phyloP scores from a whole-genome alignment of 495 filamentous ascomycete species.

The Letharia columbiana region DNA sequence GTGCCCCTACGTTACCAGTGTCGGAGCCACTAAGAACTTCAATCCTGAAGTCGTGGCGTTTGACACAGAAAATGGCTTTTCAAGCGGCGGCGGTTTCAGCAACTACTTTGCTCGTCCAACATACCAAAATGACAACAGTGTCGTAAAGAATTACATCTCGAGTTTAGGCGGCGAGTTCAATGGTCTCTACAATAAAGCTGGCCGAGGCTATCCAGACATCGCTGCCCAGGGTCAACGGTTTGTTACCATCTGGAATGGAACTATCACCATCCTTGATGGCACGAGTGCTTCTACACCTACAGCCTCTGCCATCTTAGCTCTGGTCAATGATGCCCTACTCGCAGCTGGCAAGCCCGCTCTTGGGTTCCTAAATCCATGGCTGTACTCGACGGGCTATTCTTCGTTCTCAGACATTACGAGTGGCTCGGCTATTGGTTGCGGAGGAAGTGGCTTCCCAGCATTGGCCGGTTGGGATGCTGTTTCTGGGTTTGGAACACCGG shows the following conservation, averaged over 20 bases:
- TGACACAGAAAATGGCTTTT: slow-evolving; percentile 32
- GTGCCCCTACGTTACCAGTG: slow-evolving; percentile 66
- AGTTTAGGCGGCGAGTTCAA: slow-evolving; percentile 38
- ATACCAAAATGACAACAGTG: slow-evolving; percentile 46
- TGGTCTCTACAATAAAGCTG: slow-evolving; percentile 50
- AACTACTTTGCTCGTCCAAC: slow-evolving; percentile 52
- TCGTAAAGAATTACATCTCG: slow-evolving; percentile 49
- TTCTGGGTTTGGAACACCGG: slow-evolving; percentile 50
- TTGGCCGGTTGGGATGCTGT: slow-evolving; percentile 55
- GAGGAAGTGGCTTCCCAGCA: slow-evolving; percentile 42
- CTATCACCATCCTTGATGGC: slow-evolving; percentile 45
- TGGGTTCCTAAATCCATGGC: slow-evolving; percentile 70
- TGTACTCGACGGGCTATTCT: slow-evolving; percentile 47
- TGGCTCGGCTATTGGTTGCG: slow-evolving; percentile 56
- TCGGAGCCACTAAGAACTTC: slow-evolving; percentile 54
- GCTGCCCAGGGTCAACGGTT: slow-evolving; percentile 52
- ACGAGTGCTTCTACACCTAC: slow-evolving; percentile 60
- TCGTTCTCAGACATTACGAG: slow-evolving; percentile 56
- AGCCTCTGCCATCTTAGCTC: slow-evolving; percentile 52
- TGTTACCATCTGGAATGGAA: slow-evolving; percentile 46
- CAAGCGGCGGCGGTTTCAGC: slow-evolving; percentile 61
- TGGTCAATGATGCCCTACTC: slow-evolving; percentile 61
- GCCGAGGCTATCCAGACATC: slow-evolving; percentile 68
- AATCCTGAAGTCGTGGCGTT: slow-evolving; percentile 49
- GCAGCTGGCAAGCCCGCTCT: slow-evolving; percentile 45